Percentiles rank a stretch among this genome's conserved stretches.
Evolutionary conservation across 2,329 filamentous ascomycete genomes (phyloP).

Genomic region (Aspergillus awamori): DNA sequence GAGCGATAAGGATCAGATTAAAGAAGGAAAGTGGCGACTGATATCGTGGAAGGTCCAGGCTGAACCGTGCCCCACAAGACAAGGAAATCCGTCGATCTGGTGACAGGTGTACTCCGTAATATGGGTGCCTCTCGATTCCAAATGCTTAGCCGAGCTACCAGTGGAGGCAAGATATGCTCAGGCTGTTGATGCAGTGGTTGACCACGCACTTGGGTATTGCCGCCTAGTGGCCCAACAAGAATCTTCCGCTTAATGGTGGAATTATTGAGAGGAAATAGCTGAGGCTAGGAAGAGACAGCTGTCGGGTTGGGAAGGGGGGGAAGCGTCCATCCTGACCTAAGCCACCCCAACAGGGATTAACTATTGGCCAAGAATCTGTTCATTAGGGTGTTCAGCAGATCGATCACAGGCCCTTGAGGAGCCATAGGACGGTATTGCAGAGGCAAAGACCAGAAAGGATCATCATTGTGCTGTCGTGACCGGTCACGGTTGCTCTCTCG

Average conservation of each 20-base stretch:
- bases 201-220: constrained; percentile 1
- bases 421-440: constrained; percentile 1
- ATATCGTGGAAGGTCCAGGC: constrained; percentile 6
- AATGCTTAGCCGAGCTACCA: neutral
- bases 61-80: constrained; percentile 5
- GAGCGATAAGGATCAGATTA: neutral
- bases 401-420: neutral
- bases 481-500: neutral
- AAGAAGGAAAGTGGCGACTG: neutral
- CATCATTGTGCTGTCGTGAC: neutral
- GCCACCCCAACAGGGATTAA: neutral
- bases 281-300: neutral
- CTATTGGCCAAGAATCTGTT: neutral
- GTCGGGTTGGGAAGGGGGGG: constrained; percentile 1
- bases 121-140: neutral
- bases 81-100: neutral
- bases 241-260: neutral
- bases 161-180: neutral
- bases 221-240: neutral
- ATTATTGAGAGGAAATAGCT: neutral
- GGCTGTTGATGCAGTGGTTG: neutral
- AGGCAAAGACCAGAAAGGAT: neutral
- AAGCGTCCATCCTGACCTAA: constrained; percentile 2
- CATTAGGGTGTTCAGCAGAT: neutral
- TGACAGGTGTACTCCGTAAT: constrained; percentile 6